Base-by-base conservation (phyloP, 805 yeast species). In the Limtongia smithiae region DNA sequence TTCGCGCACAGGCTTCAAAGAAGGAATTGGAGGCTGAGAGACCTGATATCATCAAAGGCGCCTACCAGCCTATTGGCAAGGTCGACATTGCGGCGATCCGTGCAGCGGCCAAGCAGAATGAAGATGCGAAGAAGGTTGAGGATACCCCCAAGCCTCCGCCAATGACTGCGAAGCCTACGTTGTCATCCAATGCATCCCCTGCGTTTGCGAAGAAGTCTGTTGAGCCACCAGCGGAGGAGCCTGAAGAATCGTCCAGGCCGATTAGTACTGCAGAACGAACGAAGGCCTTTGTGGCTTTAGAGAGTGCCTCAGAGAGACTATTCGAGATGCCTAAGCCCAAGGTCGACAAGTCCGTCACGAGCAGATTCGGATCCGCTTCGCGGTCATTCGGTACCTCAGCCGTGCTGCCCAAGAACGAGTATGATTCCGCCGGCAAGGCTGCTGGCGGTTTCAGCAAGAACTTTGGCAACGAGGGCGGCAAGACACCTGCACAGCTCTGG, bases 401-500 rank as follows among this genome's bases (percentile, higher is more conserved):
- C 3, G 44, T 62, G 3, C 45, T 57, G n/a, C 67, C 65, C 3
- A 15, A 50, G 4, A 74, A 76, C 51, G 68, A 75, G 3, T 75
- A 76, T 39, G 80, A 81, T 46, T 18, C 33, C 3, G 33, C 18
- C 6, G 20, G 48, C 11, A 46, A 45, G 28, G 44, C 46, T 17
- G 15, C 50, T 11, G 54, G 56, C 3, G 91, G 87, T 34, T 69
- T 80, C 42, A 74, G 79, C 25, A 74, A 79, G 64, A 68, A 68
- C 60, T 83, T 78, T 65, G 93, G 78, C 54, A 70, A 82, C 46
- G 77, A 77, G 54, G 78, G 75, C 53, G 96, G 95, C 53, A 85
- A 87, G 68, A 85, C 95, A 6, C 96, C 97, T 21, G 96, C 96
- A 25, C 96, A 89, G 70, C 62, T 86, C 25, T 89, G 97, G 97